A percentile compares a stretch with the other conserved stretches of the same genome.
Conservation (phyloP, 192 early-diverging fungal genomes). For the Thamnidium elegans region DNA sequence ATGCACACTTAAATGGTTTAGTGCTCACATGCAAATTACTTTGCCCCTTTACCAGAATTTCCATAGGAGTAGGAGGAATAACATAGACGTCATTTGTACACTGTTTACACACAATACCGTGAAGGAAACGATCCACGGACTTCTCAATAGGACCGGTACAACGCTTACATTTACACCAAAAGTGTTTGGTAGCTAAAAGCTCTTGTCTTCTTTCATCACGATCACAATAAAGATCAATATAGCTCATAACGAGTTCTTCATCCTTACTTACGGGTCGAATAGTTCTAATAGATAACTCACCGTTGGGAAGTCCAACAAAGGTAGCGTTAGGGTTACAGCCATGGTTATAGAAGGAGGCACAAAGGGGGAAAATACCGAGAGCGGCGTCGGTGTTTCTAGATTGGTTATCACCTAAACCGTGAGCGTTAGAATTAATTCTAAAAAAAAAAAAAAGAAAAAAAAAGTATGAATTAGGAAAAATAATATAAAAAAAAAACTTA, state of each 20-base stretch:
- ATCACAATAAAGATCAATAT: constrained; percentile 68
- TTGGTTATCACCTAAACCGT: constrained; percentile 48
- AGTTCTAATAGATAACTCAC: constrained; percentile 59
- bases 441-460: not conserved
- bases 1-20: constrained; percentile 45
- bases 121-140: constrained; percentile 67
- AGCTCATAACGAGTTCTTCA: constrained; percentile 62
- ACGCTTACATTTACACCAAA: constrained; percentile 75
- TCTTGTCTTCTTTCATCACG: constrained; percentile 70
- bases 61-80: constrained; percentile 43
- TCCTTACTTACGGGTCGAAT: constrained; percentile 51
- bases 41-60: constrained; percentile 54
- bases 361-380: constrained; percentile 68
- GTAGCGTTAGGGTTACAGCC: constrained; percentile 73
- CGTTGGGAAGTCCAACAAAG: constrained; percentile 54
- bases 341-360: constrained; percentile 72
- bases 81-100: constrained; percentile 59
- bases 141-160: constrained; percentile 61
- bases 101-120: constrained; percentile 60
- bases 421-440: constrained; percentile 65
- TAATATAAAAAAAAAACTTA: constrained; percentile 26
- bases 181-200: constrained; percentile 62
- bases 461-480: not conserved
- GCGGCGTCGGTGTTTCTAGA: constrained; percentile 50
- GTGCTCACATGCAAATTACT: constrained; percentile 44